These are phyloP conservation scores for Citrus unshiu DNA, from an alignment of 345 rosid species.

Conservation along the genomic window DNA sequence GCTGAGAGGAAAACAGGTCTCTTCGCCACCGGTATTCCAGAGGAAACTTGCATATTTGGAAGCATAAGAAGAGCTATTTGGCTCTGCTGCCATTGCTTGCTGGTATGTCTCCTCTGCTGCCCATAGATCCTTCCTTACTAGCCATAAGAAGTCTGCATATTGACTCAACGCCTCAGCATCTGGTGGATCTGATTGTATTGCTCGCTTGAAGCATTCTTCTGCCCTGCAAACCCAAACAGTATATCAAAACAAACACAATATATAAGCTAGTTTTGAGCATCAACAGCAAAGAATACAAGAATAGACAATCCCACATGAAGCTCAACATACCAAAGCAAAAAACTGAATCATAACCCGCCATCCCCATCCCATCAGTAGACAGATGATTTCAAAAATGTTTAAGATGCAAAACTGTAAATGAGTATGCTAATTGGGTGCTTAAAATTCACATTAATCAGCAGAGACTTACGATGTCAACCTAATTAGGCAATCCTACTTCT, in stretches of 20 bases:
- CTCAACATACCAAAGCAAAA: not conserved
- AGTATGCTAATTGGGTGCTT: not conserved
- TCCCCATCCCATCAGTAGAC: not conserved
- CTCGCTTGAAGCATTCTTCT: slow-evolving; percentile 69
- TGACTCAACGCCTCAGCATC: slow-evolving; percentile 59
- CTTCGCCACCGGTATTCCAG: slow-evolving; percentile 70
- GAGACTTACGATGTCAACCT: not conserved
- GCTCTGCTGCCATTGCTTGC: slow-evolving; percentile 58
- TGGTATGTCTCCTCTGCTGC: slow-evolving; percentile 71
- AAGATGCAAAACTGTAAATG: not conserved
- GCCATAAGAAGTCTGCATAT: slow-evolving; percentile 74
- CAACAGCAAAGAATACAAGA: not conserved
- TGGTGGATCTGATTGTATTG: slow-evolving; percentile 41
- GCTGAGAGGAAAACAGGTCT: slow-evolving; percentile 55
- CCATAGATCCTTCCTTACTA: slow-evolving; percentile 58
- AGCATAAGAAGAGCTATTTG: slow-evolving; percentile 40
- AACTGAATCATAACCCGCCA: not conserved
- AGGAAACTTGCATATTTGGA: slow-evolving; percentile 74
- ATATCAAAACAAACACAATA: not conserved
- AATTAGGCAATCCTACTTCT: not conserved
- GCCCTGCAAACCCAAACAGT: slow-evolving; percentile 35
- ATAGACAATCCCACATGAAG: not conserved
- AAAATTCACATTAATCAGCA: not conserved
- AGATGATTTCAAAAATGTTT: not conserved
- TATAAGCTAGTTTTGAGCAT: not conserved